Conservation (phyloP, 345 rosid species). For the Carallia pectinifolia region DNA sequence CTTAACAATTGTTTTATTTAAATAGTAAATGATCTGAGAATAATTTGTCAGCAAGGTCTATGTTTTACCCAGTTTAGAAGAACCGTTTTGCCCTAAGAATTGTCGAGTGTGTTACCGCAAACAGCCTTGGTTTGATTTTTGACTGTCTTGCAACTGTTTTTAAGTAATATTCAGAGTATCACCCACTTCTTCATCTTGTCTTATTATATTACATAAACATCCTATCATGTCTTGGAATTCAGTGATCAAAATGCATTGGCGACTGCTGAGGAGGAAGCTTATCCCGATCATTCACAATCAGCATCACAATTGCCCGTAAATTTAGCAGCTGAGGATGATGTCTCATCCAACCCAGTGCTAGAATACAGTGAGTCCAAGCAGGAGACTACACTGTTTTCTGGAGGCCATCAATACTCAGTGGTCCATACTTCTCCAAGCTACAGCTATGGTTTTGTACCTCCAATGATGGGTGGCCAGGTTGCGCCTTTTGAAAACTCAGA, state of each 20-base stretch:
- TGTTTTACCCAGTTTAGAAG: neutral
- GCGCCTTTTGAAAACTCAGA: slow-evolving; percentile 69
- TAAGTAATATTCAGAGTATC: neutral
- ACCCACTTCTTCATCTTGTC: too few species aligned
- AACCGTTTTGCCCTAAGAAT: neutral
- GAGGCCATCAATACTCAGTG: slow-evolving; percentile 53
- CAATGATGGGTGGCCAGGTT: slow-evolving; percentile 60
- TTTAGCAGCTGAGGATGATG: slow-evolving; percentile 57
- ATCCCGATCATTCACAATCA: slow-evolving; percentile 42
- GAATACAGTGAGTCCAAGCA: slow-evolving; percentile 64
- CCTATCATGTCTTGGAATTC: slow-evolving; percentile 25
- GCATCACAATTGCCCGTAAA: slow-evolving; percentile 48
- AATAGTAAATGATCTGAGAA: neutral
- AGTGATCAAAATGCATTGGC: slow-evolving; percentile 43
- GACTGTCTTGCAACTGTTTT: neutral
- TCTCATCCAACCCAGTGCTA: slow-evolving; percentile 36
- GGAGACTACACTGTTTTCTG: slow-evolving; percentile 47
- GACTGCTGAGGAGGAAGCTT: slow-evolving; percentile 52
- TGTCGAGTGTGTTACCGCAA: neutral
- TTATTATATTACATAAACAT: neutral
- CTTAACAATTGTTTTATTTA: neutral
- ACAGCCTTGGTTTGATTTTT: neutral
- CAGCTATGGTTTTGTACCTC: slow-evolving; percentile 58
- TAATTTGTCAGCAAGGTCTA: neutral
- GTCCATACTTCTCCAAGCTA: slow-evolving; percentile 60